Base-by-base conservation (phyloP, 805 yeast species). In the Brettanomyces sp. region DNA sequence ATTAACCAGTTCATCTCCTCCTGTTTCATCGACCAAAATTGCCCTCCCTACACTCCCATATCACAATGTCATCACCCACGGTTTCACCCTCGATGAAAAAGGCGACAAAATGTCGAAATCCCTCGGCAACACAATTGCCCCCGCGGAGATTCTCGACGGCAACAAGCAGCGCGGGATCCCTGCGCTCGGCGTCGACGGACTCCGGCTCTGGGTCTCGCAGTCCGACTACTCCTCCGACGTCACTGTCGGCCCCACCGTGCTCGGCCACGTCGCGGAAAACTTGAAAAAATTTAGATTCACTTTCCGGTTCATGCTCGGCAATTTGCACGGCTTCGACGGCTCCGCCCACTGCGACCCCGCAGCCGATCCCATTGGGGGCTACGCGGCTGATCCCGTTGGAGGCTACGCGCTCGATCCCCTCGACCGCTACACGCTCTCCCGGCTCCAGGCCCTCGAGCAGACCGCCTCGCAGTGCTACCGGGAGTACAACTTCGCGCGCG, bases 81-180 rank as follows among this genome's bases (percentile, higher is more conserved):
- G 99, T 0, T 93, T 93, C 59, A 83, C 86, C 0, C 66, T 93
- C 49, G 99, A 93, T 65, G 87, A 80, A 52, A 77, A 81, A 50
- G 91, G 93, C 14, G 74, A 75, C 47, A 93, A 93, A 57, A 91
- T 91, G 98, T 90, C 97, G 3, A 93, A 93, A 59, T 87, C 96
- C 0, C 65, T 85, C 36, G 96, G 97, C 0, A 93, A 93, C 54
- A 80, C 80, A 0, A 74, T 90, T 21, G 60, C 75, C 1, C 98
- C 98, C 0, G 56, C 56, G 3, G 79, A 79, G 34, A 76, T 88
- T 7, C 76, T 91, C 34, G 65, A 74, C 35, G 95, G 95, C 3
- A 69, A 70, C 47, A 63, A 65, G 45, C 67, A 73, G 4, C 62
- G 64, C 6, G 66, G 68, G 33, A 54, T 76, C 13, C 86, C 88